Conservation (phyloP, 768 basidiomycete genomes). For the Tylopilus felleus region DNA sequence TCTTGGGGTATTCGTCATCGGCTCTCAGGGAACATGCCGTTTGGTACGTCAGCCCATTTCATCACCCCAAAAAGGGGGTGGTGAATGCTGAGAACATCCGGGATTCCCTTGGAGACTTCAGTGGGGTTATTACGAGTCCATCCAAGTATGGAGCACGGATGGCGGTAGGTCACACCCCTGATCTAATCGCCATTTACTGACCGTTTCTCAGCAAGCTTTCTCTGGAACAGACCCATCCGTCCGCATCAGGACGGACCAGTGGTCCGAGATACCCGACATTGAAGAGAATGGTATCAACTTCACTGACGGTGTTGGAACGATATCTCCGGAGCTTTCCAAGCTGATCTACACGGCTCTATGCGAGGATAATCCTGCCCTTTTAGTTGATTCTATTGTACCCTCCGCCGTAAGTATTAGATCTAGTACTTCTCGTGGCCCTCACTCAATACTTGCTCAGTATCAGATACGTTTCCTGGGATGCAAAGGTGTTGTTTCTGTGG, state of each 20-base stretch:
- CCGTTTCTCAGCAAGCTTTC: slow-evolving; percentile 56
- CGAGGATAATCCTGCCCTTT: slow-evolving; percentile 36
- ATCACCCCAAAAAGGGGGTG: slow-evolving; percentile 37
- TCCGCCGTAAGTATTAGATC: slow-evolving; percentile 51
- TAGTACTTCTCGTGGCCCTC: not conserved
- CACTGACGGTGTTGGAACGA: slow-evolving; percentile 82
- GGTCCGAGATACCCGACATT: slow-evolving; percentile 63
- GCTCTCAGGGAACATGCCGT: slow-evolving; percentile 77
- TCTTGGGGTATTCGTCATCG: slow-evolving; percentile 79
- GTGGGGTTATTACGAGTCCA: slow-evolving; percentile 51
- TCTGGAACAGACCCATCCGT: slow-evolving; percentile 78
- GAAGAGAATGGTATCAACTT: slow-evolving; percentile 43
- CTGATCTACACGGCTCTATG: slow-evolving; percentile 60
- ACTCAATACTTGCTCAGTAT: slow-evolving; percentile 40
- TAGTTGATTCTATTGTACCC: slow-evolving; percentile 42
- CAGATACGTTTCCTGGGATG: slow-evolving; percentile 82
- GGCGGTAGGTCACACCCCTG: slow-evolving; percentile 33
- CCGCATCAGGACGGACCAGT: slow-evolving; percentile 49
- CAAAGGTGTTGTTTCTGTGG: slow-evolving; percentile 78
- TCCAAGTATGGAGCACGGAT: slow-evolving; percentile 83
- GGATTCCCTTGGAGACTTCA: slow-evolving; percentile 64
- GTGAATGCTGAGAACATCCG: slow-evolving; percentile 63
- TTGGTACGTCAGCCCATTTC: slow-evolving; percentile 75
- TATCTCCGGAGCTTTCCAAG: slow-evolving; percentile 55
- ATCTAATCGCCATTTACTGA: slow-evolving; percentile 3